phyloP scores from a whole-genome alignment of 352 stramenopile species.

The Globisporangium emineosum region DNA sequence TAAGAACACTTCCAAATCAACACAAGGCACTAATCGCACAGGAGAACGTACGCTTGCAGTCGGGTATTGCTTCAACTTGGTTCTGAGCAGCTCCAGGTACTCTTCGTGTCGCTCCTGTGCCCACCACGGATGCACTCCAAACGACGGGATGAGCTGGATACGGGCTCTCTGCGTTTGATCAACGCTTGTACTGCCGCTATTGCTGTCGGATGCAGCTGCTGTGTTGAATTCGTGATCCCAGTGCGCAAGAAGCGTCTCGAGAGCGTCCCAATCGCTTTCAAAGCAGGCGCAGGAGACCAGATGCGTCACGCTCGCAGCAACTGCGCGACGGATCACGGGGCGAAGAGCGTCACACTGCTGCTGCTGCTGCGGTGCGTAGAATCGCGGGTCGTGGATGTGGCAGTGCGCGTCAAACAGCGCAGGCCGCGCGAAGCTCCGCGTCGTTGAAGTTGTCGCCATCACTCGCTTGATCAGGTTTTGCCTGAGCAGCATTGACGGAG shows the following conservation, averaged over 20 bases:
- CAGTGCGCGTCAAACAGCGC: conserved; percentile 5
- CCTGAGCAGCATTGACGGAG: too few species aligned
- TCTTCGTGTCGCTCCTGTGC: conserved; percentile 21
- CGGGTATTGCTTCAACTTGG: conserved; percentile 35
- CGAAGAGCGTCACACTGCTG: conserved; percentile 20
- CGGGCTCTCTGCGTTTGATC: neutral
- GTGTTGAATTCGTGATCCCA: neutral
- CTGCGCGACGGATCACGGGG: conserved; percentile 36
- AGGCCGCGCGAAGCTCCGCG: neutral
- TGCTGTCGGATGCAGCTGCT: too few species aligned
- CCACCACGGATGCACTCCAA: conserved; percentile 83
- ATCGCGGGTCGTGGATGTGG: conserved; percentile 20
- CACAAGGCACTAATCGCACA: neutral
- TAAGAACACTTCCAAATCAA: neutral
- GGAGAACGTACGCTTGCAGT: conserved; percentile 38
- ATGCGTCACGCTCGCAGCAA: conserved; percentile 36
- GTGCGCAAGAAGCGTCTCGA: conserved; percentile 38
- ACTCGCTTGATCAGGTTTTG: too few species aligned
- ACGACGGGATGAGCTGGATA: conserved; percentile 44
- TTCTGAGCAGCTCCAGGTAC: conserved; percentile 36
- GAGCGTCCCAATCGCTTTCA: conserved; percentile 50
- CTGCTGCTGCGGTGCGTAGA: conserved; percentile 13
- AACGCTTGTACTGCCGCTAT: neutral
- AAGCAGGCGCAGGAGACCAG: conserved; percentile 62
- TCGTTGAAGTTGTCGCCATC: too few species aligned